Evolutionary conservation across 768 basidiomycete genomes (phyloP).

Genomic region (Russula vinacea): DNA sequence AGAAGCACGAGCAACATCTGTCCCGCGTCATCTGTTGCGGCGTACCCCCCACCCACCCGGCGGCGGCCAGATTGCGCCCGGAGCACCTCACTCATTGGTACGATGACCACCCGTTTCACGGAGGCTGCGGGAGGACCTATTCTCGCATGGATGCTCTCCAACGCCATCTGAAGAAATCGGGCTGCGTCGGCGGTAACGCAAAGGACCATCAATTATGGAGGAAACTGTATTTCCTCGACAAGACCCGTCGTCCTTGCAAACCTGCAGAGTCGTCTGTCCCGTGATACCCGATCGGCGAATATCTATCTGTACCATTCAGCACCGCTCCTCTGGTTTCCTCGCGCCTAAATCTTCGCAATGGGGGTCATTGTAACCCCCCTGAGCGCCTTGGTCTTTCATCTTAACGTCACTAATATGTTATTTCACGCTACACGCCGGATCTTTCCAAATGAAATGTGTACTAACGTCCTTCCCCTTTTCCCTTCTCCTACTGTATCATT

Average conservation of each 20-base stretch:
- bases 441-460: not conserved
- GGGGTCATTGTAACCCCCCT: not conserved
- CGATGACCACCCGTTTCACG: not conserved
- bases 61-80: not conserved
- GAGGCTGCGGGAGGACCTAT: slow-evolving; percentile 21
- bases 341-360: not conserved
- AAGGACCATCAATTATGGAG: slow-evolving; percentile 21
- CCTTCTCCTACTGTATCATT: slow-evolving; percentile 1
- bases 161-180: slow-evolving; percentile 16
- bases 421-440: not conserved
- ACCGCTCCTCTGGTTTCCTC: not conserved
- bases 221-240: slow-evolving; percentile 5
- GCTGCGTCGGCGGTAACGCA: slow-evolving; percentile 5
- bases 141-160: slow-evolving; percentile 22
- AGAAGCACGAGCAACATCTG: not conserved
- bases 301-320: not conserved
- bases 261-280: not conserved
- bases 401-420: not conserved
- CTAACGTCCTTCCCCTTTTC: not conserved
- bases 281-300: not conserved
- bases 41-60: slow-evolving; percentile 2
- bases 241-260: not conserved
- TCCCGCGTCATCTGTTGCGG: slow-evolving; percentile 22
- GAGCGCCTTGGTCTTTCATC: not conserved
- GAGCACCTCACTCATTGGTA: not conserved